These are phyloP conservation scores for Colletotrichum sp. DNA, from an alignment of 2,329 filamentous ascomycete genomes.

Conservation along the genomic window DNA sequence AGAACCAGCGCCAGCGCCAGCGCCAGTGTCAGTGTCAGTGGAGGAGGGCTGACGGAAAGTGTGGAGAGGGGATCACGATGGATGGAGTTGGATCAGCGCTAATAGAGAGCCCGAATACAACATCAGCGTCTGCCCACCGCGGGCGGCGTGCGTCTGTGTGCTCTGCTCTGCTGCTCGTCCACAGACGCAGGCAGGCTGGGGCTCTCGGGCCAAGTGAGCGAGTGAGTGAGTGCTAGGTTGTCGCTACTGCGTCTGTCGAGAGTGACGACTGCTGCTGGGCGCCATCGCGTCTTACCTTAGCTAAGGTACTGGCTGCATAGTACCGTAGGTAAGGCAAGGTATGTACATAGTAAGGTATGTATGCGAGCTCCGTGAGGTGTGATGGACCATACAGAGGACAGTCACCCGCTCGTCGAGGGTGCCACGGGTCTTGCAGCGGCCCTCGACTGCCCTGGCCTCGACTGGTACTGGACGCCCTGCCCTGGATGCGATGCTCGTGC, in stretches of 20 bases:
- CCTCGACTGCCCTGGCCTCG: background rate
- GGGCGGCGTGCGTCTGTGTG: background rate
- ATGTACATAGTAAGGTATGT: too few relatives aligned
- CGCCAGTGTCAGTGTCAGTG: background rate
- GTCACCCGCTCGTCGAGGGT: background rate
- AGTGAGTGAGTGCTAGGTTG: background rate
- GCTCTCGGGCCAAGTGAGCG: background rate
- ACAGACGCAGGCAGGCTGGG: background rate
- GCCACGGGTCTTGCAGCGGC: background rate
- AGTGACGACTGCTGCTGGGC: background rate
- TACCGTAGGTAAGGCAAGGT: too few relatives aligned
- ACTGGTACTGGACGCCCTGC: too few relatives aligned
- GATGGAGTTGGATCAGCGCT: constrained; percentile 1
- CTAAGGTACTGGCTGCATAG: background rate
- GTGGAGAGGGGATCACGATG: constrained; percentile 6
- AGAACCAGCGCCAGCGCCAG: background rate
- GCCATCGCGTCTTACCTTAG: background rate
- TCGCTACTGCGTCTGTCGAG: background rate
- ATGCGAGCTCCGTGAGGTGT: background rate
- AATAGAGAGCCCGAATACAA: background rate
- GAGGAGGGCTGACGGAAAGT: background rate
- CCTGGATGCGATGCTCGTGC: background rate
- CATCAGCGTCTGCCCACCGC: background rate
- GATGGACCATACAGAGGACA: background rate
- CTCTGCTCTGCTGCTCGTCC: background rate